Percentiles rank a stretch among this genome's conserved stretches.
phyloP scores from a whole-genome alignment of 83 land plant genomes.

The Picea mariana region DNA sequence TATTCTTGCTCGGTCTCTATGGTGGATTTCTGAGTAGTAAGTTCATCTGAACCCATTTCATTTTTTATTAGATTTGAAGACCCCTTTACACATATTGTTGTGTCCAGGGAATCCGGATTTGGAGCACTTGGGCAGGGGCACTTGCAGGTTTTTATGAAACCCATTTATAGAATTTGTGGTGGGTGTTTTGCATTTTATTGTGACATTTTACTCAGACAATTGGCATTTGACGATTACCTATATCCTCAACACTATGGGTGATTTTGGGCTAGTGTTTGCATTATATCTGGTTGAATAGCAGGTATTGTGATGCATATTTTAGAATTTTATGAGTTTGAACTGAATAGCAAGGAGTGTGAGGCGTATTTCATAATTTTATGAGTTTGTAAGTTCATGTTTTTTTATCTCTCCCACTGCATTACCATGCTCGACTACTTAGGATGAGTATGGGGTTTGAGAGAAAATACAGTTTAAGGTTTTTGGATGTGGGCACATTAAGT shows the following conservation, averaged over 20 bases:
- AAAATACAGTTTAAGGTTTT: background rate
- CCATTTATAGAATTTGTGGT: no score
- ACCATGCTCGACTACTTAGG: background rate
- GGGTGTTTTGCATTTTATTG: no score
- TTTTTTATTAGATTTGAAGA: no score
- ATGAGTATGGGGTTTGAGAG: background rate
- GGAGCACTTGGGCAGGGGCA: no score
- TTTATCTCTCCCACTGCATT: background rate
- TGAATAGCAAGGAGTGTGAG: background rate
- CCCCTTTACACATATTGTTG: no score
- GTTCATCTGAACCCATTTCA: no score
- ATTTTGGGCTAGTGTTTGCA: background rate
- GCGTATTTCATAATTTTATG: background rate
- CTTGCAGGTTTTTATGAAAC: no score
- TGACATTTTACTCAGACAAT: no score
- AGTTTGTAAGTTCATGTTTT: background rate
- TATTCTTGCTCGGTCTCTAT: no score
- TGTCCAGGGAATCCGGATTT: no score
- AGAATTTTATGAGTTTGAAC: background rate
- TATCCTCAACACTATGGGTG: background rate
- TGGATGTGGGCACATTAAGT: background rate
- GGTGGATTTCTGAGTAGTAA: no score
- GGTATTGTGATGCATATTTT: background rate
- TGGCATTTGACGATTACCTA: background rate
- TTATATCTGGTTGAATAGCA: background rate